Conservation (phyloP, 495 filamentous ascomycete species). For the Poronia punctata region DNA sequence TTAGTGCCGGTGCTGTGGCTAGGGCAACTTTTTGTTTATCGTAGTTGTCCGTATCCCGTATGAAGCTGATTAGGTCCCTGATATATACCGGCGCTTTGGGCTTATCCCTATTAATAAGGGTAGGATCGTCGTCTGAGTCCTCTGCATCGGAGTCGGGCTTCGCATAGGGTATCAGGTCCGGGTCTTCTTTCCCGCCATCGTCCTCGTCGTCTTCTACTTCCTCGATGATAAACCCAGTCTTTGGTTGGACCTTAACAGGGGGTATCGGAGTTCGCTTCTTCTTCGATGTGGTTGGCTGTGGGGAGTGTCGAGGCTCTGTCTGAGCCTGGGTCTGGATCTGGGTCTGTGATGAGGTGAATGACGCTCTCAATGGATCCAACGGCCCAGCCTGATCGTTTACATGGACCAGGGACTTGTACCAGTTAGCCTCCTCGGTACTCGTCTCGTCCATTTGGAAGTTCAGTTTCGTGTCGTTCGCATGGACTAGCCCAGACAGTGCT, state of each 20-base stretch:
- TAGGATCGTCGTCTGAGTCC: slow-evolving; percentile 89
- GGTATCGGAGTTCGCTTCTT: slow-evolving; percentile 15
- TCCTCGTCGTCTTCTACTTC: slow-evolving; percentile 53
- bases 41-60: slow-evolving; percentile 75
- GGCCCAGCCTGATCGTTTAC: slow-evolving; percentile 59
- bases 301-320: too few relatives aligned
- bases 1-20: slow-evolving; percentile 65
- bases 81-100: slow-evolving; percentile 87
- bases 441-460: slow-evolving; percentile 81
- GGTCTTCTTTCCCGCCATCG: slow-evolving; percentile 52
- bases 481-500: slow-evolving; percentile 70
- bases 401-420: slow-evolving; percentile 64
- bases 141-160: slow-evolving; percentile 91
- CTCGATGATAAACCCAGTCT: slow-evolving; percentile 53
- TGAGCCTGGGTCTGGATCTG: too few relatives aligned
- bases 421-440: slow-evolving; percentile 60
- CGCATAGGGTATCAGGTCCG: slow-evolving; percentile 72
- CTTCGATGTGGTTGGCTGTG: slow-evolving; percentile 14
- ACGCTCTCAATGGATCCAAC: slow-evolving; percentile 31
- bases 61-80: slow-evolving; percentile 70
- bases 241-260: slow-evolving; percentile 16
- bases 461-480: slow-evolving; percentile 64
- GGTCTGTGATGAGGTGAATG: slow-evolving; percentile 8
- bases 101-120: slow-evolving; percentile 72
- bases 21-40: slow-evolving; percentile 79